Evolutionary conservation across 768 basidiomycete genomes (phyloP).

Genomic region (Tricholoma bakamatsutake): DNA sequence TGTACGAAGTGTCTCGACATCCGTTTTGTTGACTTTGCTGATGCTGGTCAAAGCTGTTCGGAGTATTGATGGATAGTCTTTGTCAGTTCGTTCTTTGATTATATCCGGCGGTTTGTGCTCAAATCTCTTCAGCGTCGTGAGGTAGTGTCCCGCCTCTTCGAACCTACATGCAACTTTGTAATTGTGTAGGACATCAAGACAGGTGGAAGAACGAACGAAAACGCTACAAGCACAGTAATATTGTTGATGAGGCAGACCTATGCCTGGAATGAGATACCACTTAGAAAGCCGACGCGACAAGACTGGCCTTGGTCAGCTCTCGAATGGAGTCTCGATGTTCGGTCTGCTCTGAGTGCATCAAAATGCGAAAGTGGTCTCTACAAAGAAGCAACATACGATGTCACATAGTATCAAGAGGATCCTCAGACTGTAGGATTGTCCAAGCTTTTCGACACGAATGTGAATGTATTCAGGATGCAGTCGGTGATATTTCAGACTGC

Average conservation of each 20-base stretch:
- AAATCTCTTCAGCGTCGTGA: conserved; percentile 87
- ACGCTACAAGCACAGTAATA: conserved; percentile 87
- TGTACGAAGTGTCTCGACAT: conserved; percentile 86
- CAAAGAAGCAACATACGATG: conserved; percentile 54
- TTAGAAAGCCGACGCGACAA: background rate
- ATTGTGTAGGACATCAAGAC: background rate
- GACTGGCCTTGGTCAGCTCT: conserved; percentile 81
- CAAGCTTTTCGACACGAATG: conserved; percentile 82
- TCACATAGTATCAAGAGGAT: conserved; percentile 89
- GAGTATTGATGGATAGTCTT: conserved; percentile 78
- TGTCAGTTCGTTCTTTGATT: conserved; percentile 92
- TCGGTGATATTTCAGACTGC: conserved; percentile 88
- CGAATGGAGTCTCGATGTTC: conserved; percentile 90
- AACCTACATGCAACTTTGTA: conserved; percentile 36
- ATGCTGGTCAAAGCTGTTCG: conserved; percentile 83
- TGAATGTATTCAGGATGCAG: conserved; percentile 98
- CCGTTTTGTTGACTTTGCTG: conserved; percentile 95
- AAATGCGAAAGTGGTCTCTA: background rate
- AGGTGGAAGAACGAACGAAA: conserved; percentile 53
- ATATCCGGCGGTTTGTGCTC: conserved; percentile 91
- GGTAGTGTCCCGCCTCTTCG: conserved; percentile 91
- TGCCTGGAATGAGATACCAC: background rate
- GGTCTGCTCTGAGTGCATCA: conserved; percentile 38
- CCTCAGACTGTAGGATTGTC: conserved; percentile 73
- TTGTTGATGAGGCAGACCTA: conserved; percentile 88